Base-by-base conservation (phyloP, 805 yeast species). In the Schizosaccharomyces japonicus region DNA sequence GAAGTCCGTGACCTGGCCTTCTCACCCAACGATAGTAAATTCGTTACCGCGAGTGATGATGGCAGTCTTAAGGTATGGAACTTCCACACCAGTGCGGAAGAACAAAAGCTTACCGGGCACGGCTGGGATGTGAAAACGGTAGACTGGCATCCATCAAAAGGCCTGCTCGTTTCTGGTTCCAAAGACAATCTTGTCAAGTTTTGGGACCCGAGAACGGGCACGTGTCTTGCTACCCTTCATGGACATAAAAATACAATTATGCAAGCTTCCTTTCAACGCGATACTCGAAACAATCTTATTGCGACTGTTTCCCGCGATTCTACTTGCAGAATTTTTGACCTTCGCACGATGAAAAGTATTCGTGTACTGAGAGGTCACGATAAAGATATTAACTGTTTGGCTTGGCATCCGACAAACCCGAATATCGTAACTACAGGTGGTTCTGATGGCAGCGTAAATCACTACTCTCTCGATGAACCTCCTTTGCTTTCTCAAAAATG, bases 51-150 rank as follows among this genome's bases (percentile, higher is more conserved):
- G 53, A 80, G 93, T 17, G 99, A 90, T 63, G 99, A 90, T 61
- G 79, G 83, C 47, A 71, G 78, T 4, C 66, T 87, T 51, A 92
- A 90, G 59, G 77, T 90, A 33, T 90, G 96, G 95, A 82, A 85
- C 62, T 90, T 90, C 63, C 78, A 81, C 57, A 81, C 79, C 57
- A 90, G 90, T 32, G 66, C 71, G 50, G 90, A 82, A 54, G 99
- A 90, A 58, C 64, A 80, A 45, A 68, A 73, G 0, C 66, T 90
- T 48, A 70, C 75, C 23, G 96, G 96, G 1, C 99, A 90, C 63
- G 94, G 92, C 60, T 90, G 99, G 99, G 99, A 90, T 62, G 95
- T 90, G 21, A 90, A 90, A 59, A 75, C 85, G 48, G 81, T 92
- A 48, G 96, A 90, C 61, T 90, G 99, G 99, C 99, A 90, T 61